A percentile compares a stretch with the other conserved stretches of the same genome.
Conservation (phyloP, 257 asterid genomes). For the Dorcoceras hygrometricum region DNA sequence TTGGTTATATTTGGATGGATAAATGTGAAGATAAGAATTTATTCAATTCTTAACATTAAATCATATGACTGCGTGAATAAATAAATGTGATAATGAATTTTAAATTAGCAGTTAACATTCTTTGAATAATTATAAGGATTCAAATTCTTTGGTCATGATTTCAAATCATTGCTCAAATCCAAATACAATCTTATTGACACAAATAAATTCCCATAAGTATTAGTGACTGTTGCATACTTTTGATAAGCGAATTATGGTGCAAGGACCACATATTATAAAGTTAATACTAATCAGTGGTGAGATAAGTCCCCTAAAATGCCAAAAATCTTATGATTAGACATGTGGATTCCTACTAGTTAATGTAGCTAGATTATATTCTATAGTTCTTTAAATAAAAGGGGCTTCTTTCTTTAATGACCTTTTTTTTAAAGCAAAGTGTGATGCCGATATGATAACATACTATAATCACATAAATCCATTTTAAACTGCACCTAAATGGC, state of each 20-base stretch:
- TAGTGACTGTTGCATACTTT: constrained; percentile 1
- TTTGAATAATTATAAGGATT: no score
- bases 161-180: no score
- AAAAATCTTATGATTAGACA: constrained; percentile 23
- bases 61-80: no score
- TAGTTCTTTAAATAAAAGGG: constrained; percentile 12
- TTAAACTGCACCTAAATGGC: constrained; percentile 7
- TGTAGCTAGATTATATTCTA: background rate
- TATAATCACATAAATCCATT: background rate
- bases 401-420: constrained; percentile 14
- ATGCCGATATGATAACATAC: constrained; percentile 21
- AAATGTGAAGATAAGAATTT: no score
- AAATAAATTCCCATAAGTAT: background rate
- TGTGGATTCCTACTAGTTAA: constrained; percentile 22
- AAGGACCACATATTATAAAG: background rate
- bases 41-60: no score
- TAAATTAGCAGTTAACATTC: no score
- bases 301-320: constrained; percentile 9
- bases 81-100: no score
- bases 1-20: no score
- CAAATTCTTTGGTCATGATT: no score
- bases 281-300: background rate
- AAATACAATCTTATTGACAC: no score
- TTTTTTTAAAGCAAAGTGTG: constrained; percentile 25
- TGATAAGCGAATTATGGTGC: constrained; percentile 2